Base-by-base conservation (phyloP, 139 green algal genomes). In the Diplosphaera chodatii region DNA sequence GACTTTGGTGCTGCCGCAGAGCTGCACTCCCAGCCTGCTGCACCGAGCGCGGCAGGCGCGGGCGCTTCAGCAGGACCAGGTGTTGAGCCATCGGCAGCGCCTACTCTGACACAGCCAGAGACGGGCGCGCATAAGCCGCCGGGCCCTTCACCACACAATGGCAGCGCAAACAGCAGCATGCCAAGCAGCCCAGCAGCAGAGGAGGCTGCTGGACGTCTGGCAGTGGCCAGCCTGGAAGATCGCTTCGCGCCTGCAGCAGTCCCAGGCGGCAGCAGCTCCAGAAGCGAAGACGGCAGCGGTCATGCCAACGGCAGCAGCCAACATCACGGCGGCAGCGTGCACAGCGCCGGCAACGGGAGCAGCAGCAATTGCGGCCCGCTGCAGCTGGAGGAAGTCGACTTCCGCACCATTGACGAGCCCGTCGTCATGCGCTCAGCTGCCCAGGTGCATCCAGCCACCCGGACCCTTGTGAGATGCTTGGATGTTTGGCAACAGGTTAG, bases 351-450 rank as follows among this genome's bases (percentile, higher is more conserved):
- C 18, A 69, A 30, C 29, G 31, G 30, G 29, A 28, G 16, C 31
- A 30, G 59, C 28, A 8, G 4, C 28, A n/a, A 15, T 31, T 27
- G 30, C 22, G 15, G 15, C 64, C 31, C 4, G 29, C 64, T 18
- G 30, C 31, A 15, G 30, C 27, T 69, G 29, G 8, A 4, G 32
- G 25, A 33, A 8, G n/a, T 88, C 22, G 67, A 80, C 6, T 69
- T 88, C 27, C 56, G 83, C 21, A 59, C 83, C n/a, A 72, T 89
- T 10, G 67, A 68, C 5, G 66, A 77, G 30, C 55, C 77, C 1
- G 64, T 81, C 27, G 63, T 66, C 21, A 64, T 88, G 56, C 68
- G 73, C 20, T 82, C 83, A 18, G 48, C 48, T 23, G 48, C 48
- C 16, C 48, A 59, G 48, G 48, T 59, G 48, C 16, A 25, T 8